Base-by-base conservation (phyloP, 352 stramenopile species). In the Phytophthora tentaculata region DNA sequence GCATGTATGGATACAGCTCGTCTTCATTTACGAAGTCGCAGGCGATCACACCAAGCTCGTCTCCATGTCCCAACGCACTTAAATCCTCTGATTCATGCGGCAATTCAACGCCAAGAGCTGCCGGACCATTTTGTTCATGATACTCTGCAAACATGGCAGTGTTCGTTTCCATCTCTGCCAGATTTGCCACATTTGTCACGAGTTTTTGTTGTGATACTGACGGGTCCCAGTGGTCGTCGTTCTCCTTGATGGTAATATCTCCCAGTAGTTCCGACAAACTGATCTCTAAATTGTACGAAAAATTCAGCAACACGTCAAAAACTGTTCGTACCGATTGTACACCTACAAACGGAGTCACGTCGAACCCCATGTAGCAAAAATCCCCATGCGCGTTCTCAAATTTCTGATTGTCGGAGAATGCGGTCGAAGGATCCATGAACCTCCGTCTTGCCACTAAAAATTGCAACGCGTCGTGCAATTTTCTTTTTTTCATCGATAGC, bases 281-380 rank as follows among this genome's bases (percentile, higher is more conserved):
- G 39, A 85, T 85, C 64, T 85, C 77, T 58, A 89, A 67, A 64
- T 83, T 83, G 44, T 79, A 74, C 47, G 69, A 68, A 43, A 85
- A 89, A 41, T 81, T 75, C 0, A 79, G 60, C 23, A 84, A 39
- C 48, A 73, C 77, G 48, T 87, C 74, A 57, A 84, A 85, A 13
- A 86, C 74, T 12, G 73, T 73, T 13, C 66, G 69, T 28, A 69
- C 67, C 14, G 50, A 65, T 16, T 44, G 59, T 9, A 80, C 29
- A 0, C 56, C 67, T n/a, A 47, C 57, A 64, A 86, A 85, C 17
- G 80, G 80, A 14, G 77, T 88, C 29, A 86, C 63, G 51, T 88
- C 80, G 56, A 86, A 88, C 32, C 79, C 77, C 55, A 75, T 64
- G 43, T 74, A 73, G 70, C 58, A 77, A 49, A 73, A 81, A 58